Evolutionary conservation across 179 eudicot genomes (phyloP), one percentile per base, ranked within the genome.

Genomic region (Actinidia polygama): DNA sequence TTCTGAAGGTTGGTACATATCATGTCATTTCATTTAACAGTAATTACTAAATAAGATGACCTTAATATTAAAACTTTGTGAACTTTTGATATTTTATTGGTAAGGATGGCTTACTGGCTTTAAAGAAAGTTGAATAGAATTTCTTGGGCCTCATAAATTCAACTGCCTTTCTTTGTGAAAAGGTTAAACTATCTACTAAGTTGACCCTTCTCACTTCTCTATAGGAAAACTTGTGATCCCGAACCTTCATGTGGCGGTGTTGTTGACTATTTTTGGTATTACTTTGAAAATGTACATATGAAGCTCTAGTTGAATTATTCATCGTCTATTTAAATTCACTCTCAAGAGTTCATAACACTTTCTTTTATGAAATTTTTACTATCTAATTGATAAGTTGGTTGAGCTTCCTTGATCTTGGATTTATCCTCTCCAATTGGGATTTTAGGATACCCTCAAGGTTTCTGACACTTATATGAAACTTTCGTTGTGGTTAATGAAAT

Each of bases 1-100:
- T 88, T 90, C 93, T 97, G 49, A 97, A 97, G 99, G 99, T 96
- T 80, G 77, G 89, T 58, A 26, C 75, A 53, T 73, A 30, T 49
- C 57, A 50, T 40, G 54, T 69, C 44, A 19, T 57, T 80, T 53
- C 57, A 78, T n/a, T 36, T 46, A 51, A 57, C 23, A 16, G 44
- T 6, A 50, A 51, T 53, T 66, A 50, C 58, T 64, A 14, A 59
- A 58, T 58, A 49, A 12, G 9, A 49, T 6, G 40, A 19, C 40
- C 16, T 21, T 11, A 77, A 19, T 77, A 10, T 40, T 44, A 19
- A 19, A 61, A 61, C 40, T 61, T 0, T 11, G 40, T 21, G 11
- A 30, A 44, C n/a, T 44, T 59, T 46, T 46, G 80, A 59, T 55
- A 21, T 7, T 76, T 36, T 9, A 36, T 36, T n/a, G 30, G 18